Evolutionary conservation across 2,329 filamentous ascomycete species (phyloP).

Genomic region (Calonectria pteridis): DNA sequence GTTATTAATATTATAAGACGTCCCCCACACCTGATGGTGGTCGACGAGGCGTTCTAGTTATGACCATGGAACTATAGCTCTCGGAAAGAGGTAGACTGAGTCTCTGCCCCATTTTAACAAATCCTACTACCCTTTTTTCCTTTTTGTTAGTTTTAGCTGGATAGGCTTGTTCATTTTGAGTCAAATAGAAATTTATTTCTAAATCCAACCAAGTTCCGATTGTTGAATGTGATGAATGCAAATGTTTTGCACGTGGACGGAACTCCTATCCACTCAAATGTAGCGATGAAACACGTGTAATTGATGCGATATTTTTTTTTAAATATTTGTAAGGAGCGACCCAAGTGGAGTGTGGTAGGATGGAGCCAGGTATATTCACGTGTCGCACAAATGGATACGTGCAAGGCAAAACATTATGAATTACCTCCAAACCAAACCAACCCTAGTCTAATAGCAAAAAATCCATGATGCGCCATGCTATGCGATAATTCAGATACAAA

Average conservation of each 20-base stretch:
- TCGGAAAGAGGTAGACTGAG: conserved; percentile 32
- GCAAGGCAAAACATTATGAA: neutral
- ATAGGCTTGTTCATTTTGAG: conserved; percentile 39
- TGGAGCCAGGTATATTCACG: neutral
- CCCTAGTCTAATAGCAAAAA: neutral
- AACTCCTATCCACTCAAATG: neutral
- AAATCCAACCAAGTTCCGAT: neutral
- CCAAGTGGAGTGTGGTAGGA: neutral
- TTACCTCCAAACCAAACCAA: neutral
- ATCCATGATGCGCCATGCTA: conserved; percentile 42
- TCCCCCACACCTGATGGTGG: conserved; percentile 24
- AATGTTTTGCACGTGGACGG: neutral
- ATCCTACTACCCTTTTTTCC: conserved; percentile 31
- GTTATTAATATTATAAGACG: conserved; percentile 34
- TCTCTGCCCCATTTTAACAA: conserved; percentile 34
- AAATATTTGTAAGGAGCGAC: neutral
- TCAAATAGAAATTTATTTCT: conserved; percentile 35
- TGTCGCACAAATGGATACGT: neutral
- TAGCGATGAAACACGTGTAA: neutral
- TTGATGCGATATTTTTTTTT: neutral
- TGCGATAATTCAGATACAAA: conserved; percentile 25
- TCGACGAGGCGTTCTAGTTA: conserved; percentile 38
- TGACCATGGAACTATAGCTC: conserved; percentile 45
- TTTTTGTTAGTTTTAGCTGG: conserved; percentile 39
- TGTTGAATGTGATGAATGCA: neutral